Conservation (phyloP, 1,284 basidiomycete species). For the Tilletia setariae region DNA sequence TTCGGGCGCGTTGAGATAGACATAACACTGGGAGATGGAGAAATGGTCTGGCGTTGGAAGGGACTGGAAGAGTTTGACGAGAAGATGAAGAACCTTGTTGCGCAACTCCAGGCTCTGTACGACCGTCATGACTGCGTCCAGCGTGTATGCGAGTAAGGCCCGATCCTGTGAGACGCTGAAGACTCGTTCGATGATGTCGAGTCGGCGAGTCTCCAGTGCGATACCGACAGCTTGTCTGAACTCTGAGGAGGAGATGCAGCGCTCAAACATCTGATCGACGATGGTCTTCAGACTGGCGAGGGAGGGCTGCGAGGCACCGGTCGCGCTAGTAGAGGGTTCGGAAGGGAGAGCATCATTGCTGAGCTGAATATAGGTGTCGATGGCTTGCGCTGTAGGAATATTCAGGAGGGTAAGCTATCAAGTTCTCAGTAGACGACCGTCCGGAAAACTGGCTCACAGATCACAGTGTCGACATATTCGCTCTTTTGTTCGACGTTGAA, state of each 20-base stretch:
- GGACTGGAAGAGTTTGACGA: slow-evolving; percentile 52
- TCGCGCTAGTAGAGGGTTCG: slow-evolving; percentile 13
- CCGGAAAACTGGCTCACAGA: slow-evolving; percentile 24
- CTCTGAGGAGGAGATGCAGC: slow-evolving; percentile 47
- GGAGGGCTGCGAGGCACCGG: slow-evolving; percentile 13
- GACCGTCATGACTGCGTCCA: slow-evolving; percentile 50
- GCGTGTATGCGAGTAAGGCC: slow-evolving; percentile 48
- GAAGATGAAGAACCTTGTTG: slow-evolving; percentile 48
- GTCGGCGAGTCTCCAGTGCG: slow-evolving; percentile 48
- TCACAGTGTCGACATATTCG: slow-evolving; percentile 53
- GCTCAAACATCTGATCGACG: slow-evolving; percentile 52
- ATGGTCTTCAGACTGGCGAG: slow-evolving; percentile 45
- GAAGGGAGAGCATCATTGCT: slow-evolving; percentile 21
- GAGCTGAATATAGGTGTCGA: slow-evolving; percentile 49
- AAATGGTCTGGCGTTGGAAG: slow-evolving; percentile 50
- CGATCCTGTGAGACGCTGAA: slow-evolving; percentile 44
- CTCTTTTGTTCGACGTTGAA: slow-evolving; percentile 50
- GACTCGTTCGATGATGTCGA: slow-evolving; percentile 51
- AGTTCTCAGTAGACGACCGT: not conserved
- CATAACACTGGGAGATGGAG: slow-evolving; percentile 53
- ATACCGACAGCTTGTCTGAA: slow-evolving; percentile 52
- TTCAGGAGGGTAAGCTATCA: not conserved
- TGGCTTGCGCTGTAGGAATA: slow-evolving; percentile 45
- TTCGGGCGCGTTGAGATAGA: slow-evolving; percentile 50
- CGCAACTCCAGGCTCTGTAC: slow-evolving; percentile 41